These are phyloP conservation scores for Ceratobasidium sp. DNA, from an alignment of 1,284 basidiomycete species.

Conservation along the genomic window DNA sequence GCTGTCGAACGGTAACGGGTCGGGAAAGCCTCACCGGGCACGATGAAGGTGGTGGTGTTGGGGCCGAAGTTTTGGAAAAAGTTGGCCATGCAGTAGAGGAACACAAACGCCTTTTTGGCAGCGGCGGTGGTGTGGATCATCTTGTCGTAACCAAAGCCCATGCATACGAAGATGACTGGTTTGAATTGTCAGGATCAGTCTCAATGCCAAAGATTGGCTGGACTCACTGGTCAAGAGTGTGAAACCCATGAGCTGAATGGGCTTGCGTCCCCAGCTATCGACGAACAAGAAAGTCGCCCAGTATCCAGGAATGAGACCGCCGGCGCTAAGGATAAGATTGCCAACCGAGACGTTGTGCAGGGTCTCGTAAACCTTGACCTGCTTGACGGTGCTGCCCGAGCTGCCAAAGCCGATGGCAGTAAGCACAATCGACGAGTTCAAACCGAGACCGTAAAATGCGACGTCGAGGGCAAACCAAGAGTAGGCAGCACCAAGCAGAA, in stretches of 20 bases:
- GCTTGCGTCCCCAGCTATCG: constrained; percentile 75
- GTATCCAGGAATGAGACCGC: constrained; percentile 78
- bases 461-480: constrained; percentile 83
- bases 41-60: constrained; percentile 77
- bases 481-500: constrained; percentile 56
- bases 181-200: neutral
- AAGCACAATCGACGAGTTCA: constrained; percentile 75
- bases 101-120: constrained; percentile 70
- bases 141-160: constrained; percentile 75
- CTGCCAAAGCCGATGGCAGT: constrained; percentile 58
- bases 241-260: constrained; percentile 80
- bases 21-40: constrained; percentile 87
- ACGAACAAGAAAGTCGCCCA: constrained; percentile 72
- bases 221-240: constrained; percentile 64
- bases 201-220: neutral
- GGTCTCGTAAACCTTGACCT: constrained; percentile 49
- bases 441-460: constrained; percentile 64
- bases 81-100: constrained; percentile 70
- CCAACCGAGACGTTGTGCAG: constrained; percentile 54
- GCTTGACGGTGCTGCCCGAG: constrained; percentile 43
- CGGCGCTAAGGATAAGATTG: constrained; percentile 57
- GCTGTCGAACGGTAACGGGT: constrained; percentile 85
- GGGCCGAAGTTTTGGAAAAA: constrained; percentile 65
- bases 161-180: constrained; percentile 47
- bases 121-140: constrained; percentile 62